Percentiles rank a stretch among this genome's conserved stretches.
These are phyloP conservation scores for Chlorociboria aeruginascens DNA, from an alignment of 495 filamentous ascomycete genomes.

Conservation along the genomic window DNA sequence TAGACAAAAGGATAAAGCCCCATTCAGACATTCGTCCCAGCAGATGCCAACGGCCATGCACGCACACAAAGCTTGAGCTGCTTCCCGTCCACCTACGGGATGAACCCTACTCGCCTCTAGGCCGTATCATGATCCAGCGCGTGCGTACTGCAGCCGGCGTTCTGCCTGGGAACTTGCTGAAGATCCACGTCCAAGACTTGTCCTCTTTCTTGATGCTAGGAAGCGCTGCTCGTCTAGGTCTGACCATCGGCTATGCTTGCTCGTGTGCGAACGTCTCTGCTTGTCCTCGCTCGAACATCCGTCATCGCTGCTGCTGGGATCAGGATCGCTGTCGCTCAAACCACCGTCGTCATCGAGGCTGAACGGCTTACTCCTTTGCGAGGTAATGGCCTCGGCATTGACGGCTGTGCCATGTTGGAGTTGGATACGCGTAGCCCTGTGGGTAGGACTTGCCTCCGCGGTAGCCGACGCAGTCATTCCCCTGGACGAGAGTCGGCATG, in stretches of 20 bases:
- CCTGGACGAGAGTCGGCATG: slow-evolving; percentile 7
- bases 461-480: slow-evolving; percentile 2
- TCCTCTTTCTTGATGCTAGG: too few species aligned
- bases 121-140: too few species aligned
- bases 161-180: neutral
- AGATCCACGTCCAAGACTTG: neutral
- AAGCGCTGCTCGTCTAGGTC: neutral
- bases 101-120: too few species aligned
- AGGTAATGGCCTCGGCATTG: slow-evolving; percentile 4
- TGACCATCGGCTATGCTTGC: neutral
- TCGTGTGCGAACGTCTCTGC: neutral
- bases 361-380: neutral
- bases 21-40: too few species aligned
- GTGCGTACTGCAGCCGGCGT: neutral
- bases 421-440: slow-evolving; percentile 2
- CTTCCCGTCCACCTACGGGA: too few species aligned
- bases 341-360: slow-evolving; percentile 7
- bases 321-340: neutral
- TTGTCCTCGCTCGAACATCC: neutral
- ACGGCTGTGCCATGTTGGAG: slow-evolving; percentile 6
- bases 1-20: too few species aligned
- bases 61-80: too few species aligned
- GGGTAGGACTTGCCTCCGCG: neutral
- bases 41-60: too few species aligned
- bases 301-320: neutral